Evolutionary conservation across 192 early-diverging fungal genomes (phyloP).

Genomic region (Glomus cerebriforme): DNA sequence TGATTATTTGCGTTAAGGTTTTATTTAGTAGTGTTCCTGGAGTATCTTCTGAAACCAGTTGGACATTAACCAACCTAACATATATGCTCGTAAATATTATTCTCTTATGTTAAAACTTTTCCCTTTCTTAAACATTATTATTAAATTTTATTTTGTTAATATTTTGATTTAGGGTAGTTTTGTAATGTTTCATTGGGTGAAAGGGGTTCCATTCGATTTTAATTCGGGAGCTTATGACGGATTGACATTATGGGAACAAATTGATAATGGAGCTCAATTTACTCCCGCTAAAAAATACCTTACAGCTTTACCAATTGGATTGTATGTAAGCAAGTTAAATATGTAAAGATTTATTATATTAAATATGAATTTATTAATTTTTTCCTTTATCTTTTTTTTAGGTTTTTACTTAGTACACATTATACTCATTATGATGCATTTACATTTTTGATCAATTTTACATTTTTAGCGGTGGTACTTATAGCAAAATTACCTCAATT

Average conservation of each 20-base stretch:
- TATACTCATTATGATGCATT: conserved; percentile 93
- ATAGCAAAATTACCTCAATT: conserved; percentile 91
- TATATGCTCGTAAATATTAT: conserved; percentile 79
- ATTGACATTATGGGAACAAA: conserved; percentile 98
- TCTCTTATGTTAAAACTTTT: not conserved
- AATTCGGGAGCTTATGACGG: conserved; percentile 93
- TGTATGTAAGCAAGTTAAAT: conserved; percentile 68
- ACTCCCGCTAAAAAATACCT: conserved; percentile 98
- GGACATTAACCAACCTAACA: conserved; percentile 93
- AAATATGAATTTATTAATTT: too few relatives aligned
- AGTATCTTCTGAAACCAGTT: conserved; percentile 87
- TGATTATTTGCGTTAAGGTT: conserved; percentile 79
- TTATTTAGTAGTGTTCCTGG: conserved; percentile 86
- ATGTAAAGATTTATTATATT: not conserved
- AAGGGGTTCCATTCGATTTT: conserved; percentile 93
- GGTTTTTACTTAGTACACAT: conserved; percentile 92
- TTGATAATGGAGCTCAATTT: conserved; percentile 96
- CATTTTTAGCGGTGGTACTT: conserved; percentile 78
- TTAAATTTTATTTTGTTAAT: not conserved
- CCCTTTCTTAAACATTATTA: not conserved
- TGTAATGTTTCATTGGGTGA: conserved; percentile 97
- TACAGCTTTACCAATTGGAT: conserved; percentile 87
- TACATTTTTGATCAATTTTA: conserved; percentile 91
- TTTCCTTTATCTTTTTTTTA: conserved; percentile 30
- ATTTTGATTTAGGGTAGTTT: conserved; percentile 71